Evolutionary conservation across 2,329 filamentous ascomycete genomes (phyloP).

Genomic region (Didymella glomerata): DNA sequence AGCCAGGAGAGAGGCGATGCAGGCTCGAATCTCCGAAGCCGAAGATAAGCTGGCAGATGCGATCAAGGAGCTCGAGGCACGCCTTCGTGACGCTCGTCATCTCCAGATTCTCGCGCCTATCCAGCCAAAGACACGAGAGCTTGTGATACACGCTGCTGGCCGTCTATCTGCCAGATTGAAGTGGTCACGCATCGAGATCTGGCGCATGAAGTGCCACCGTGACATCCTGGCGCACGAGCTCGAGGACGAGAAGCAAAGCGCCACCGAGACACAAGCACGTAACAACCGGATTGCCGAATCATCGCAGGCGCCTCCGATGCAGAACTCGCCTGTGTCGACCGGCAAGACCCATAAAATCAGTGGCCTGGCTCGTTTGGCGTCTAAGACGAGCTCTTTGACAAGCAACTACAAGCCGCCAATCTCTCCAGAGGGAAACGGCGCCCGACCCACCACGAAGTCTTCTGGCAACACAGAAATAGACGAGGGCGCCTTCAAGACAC

Average conservation of each 20-base stretch:
- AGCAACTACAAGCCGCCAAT: conserved; percentile 43
- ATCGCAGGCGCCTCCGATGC: conserved; percentile 31
- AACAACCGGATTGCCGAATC: conserved; percentile 38
- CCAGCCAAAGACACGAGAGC: conserved; percentile 86
- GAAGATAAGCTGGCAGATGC: conserved; percentile 77
- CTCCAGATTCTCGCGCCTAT: conserved; percentile 89
- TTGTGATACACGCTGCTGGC: conserved; percentile 83
- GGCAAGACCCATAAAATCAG: conserved; percentile 41
- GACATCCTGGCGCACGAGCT: conserved; percentile 88
- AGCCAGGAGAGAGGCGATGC: conserved; percentile 83
- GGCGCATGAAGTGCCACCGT: conserved; percentile 87
- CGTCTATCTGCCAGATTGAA: conserved; percentile 87
- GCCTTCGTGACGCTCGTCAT: conserved; percentile 89
- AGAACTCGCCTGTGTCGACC: conserved; percentile 39
- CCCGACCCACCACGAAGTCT: conserved; percentile 48
- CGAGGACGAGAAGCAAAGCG: conserved; percentile 72
- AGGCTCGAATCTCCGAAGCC: conserved; percentile 81
- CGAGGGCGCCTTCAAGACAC: conserved; percentile 57
- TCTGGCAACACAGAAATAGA: conserved; percentile 49
- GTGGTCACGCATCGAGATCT: conserved; percentile 94
- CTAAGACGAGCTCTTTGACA: conserved; percentile 48
- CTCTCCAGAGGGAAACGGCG: conserved; percentile 40
- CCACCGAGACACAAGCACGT: conserved; percentile 37
- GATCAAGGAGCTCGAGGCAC: conserved; percentile 80
- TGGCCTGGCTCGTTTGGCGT: conserved; percentile 47